These are phyloP conservation scores for Populus tremula DNA, from an alignment of 345 rosid genomes.

Conservation along the genomic window DNA sequence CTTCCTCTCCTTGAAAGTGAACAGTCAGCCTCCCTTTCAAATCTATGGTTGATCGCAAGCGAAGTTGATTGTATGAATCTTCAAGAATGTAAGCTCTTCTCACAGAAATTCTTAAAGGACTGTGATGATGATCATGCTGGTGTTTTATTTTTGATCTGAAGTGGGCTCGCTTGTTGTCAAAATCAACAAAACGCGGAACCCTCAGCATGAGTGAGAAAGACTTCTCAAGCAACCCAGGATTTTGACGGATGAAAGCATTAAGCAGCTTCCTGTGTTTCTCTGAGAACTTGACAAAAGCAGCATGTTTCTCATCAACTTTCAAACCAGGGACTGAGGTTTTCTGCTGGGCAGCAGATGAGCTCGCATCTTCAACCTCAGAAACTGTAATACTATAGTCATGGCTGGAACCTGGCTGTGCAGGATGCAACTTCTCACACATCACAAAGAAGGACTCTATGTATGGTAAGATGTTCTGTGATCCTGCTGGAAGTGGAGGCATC, in stretches of 20 bases:
- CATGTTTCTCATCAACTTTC: conserved; percentile 75
- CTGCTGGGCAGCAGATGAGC: conserved; percentile 47
- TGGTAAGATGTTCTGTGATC: conserved; percentile 92
- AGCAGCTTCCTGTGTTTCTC: conserved; percentile 91
- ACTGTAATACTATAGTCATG: conserved; percentile 50
- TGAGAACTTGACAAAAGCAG: conserved; percentile 77
- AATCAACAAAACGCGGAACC: conserved; percentile 92
- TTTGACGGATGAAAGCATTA: conserved; percentile 91
- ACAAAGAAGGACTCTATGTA: conserved; percentile 93
- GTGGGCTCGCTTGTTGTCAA: conserved; percentile 88
- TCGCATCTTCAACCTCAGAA: conserved; percentile 68
- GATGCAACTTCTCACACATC: conserved; percentile 81
- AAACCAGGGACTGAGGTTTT: conserved; percentile 45
- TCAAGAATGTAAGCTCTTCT: conserved; percentile 96
- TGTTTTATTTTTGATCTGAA: conserved; percentile 94
- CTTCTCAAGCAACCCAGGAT: conserved; percentile 90
- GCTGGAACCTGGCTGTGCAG: conserved; percentile 63
- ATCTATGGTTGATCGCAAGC: conserved; percentile 77
- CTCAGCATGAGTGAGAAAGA: conserved; percentile 93
- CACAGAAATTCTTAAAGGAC: conserved; percentile 85
- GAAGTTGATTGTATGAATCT: conserved; percentile 94
- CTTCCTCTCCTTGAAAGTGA: conserved; percentile 97
- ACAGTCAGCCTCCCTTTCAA: conserved; percentile 91
- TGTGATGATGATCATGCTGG: conserved; percentile 88
- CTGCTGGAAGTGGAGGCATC: conserved; percentile 85